Percentiles rank a stretch among this genome's conserved stretches.
Conservation (phyloP, 768 basidiomycete genomes). For the Termitomyces titanicus region DNA sequence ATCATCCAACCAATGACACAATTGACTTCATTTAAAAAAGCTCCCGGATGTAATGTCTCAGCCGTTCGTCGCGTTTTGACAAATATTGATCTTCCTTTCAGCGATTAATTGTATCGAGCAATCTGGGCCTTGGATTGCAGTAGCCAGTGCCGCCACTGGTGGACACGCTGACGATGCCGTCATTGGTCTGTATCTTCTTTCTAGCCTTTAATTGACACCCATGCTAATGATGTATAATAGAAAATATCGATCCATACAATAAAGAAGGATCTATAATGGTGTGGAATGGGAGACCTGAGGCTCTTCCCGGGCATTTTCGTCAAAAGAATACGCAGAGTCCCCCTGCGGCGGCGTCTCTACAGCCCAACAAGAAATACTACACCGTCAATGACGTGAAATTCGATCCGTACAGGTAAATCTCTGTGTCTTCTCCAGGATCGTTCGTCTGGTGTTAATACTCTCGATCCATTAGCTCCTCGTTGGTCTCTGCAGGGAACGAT, state of each 20-base stretch:
- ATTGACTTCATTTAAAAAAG: constrained; percentile 33
- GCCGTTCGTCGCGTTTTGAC: background rate
- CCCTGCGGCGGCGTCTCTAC: background rate
- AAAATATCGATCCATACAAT: constrained; percentile 41
- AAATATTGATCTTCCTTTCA: constrained; percentile 13
- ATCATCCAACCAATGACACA: constrained; percentile 15
- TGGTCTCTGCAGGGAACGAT: constrained; percentile 50
- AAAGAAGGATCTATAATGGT: constrained; percentile 43
- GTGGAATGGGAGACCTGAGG: constrained; percentile 24
- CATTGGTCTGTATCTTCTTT: constrained; percentile 18
- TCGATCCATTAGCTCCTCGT: constrained; percentile 28
- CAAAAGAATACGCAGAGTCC: background rate
- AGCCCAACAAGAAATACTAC: constrained; percentile 43
- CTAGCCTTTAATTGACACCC: background rate
- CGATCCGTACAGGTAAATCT: constrained; percentile 44
- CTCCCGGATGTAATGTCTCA: constrained; percentile 36
- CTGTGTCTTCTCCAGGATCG: background rate
- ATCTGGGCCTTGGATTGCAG: constrained; percentile 32
- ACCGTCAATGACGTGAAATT: constrained; percentile 54
- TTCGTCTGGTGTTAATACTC: background rate
- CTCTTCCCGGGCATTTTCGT: constrained; percentile 20
- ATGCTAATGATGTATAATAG: constrained; percentile 14
- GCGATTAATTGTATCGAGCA: constrained; percentile 55
- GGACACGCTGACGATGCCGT: constrained; percentile 34
- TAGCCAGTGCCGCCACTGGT: constrained; percentile 43